Evolutionary conservation across 2,329 filamentous ascomycete species (phyloP), one percentile per base, ranked within the genome.

Genomic region (Colletotrichum sp.): DNA sequence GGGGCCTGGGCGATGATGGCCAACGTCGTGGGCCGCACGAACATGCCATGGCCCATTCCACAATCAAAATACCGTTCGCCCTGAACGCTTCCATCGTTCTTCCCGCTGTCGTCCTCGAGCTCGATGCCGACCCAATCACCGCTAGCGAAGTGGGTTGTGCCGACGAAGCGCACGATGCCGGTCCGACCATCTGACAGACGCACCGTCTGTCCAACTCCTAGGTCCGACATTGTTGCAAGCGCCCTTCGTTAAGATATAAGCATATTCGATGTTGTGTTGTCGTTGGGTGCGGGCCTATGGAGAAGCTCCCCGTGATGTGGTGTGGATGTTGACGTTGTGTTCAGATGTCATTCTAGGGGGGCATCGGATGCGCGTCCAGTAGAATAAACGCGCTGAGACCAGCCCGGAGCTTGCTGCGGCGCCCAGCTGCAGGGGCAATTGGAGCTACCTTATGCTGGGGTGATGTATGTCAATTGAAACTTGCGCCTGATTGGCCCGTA

Each of bases 121-220:
- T 98, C 96, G 75, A 98, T 91, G 78, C 96, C 96, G 75, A 98
- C 89, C 95, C 96, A 98, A 77, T 94, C 92, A 77, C 96, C 96
- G 8, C 90, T 87, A 74, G 95, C 93, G 85, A 98, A 98, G 80
- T 91, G 88, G 48, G 96, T 95, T 71, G 90, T 87, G 80, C 97
- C 97, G 76, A 95, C 88, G 85, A 95, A 99, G 80, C 95, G 95
- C 78, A 99, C 91, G 76, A 91, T 91, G 79, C 91, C 97, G 79
- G 91, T 91, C 80, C 94, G 93, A 81, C 94, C 94, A 85, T 98
- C 94, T 80, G 89, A 91, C 79, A 98, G 92, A 85, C 93, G 92
- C 84, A 98, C 91, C 78, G 91, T 91, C 86, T 97, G 94, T 80
- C 95, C 96, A 77, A 88, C 84, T 81, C 87, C 88, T 80, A 91